phyloP scores from a whole-genome alignment of 2,329 filamentous ascomycete species.

The Phaeosphaeriaceae sp. region DNA sequence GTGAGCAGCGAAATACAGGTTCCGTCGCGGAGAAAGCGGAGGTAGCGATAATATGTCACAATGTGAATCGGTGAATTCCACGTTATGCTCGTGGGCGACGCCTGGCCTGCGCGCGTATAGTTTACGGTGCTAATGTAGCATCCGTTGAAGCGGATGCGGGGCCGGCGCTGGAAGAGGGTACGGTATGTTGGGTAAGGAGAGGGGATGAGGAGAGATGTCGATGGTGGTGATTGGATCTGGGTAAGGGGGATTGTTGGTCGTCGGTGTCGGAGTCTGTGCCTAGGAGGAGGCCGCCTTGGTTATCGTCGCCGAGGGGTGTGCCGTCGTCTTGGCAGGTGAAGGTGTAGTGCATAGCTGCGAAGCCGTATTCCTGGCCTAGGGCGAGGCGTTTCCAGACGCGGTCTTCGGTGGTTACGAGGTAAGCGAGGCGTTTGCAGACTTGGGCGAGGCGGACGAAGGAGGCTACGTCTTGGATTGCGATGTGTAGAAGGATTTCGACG shows the following conservation, averaged over 20 bases:
- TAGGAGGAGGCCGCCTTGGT: conserved; percentile 39
- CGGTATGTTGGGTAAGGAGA: conserved; percentile 54
- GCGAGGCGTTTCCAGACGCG: conserved; percentile 83
- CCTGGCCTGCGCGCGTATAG: conserved; percentile 83
- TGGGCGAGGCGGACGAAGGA: conserved; percentile 76
- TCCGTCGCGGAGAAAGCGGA: conserved; percentile 93
- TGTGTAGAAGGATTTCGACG: conserved; percentile 74
- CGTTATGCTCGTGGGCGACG: conserved; percentile 71
- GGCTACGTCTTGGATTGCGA: conserved; percentile 77
- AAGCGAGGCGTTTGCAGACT: conserved; percentile 88
- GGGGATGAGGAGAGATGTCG: conserved; percentile 45
- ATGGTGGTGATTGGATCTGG: conserved; percentile 11
- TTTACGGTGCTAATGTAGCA: conserved; percentile 97
- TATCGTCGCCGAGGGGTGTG: conserved; percentile 47
- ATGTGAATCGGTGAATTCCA: conserved; percentile 88
- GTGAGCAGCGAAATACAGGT: conserved; percentile 80
- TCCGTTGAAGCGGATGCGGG: conserved; percentile 90
- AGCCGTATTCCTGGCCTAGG: conserved; percentile 74
- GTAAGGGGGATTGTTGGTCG: conserved; percentile 1
- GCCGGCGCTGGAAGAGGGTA: conserved; percentile 78
- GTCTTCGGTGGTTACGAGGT: conserved; percentile 82
- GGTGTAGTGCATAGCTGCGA: conserved; percentile 80
- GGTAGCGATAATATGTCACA: conserved; percentile 96
- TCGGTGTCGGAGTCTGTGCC: conserved; percentile 29
- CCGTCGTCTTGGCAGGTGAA: conserved; percentile 69